These are phyloP conservation scores for Flagelloscypha sp. DNA, from an alignment of 768 basidiomycete species.

Conservation along the genomic window DNA sequence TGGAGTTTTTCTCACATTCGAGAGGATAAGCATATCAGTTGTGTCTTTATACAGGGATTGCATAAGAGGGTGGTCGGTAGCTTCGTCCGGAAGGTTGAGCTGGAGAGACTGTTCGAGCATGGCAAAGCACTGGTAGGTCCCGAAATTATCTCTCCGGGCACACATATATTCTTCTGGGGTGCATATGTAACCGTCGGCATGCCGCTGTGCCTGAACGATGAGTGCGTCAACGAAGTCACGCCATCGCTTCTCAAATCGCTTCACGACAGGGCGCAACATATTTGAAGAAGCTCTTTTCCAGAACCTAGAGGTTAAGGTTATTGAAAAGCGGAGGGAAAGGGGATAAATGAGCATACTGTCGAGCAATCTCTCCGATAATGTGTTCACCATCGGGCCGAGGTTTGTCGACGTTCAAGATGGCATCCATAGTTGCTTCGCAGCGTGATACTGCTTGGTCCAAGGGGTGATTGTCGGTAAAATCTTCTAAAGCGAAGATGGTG, in stretches of 20 bases:
- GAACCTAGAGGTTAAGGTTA: no score
- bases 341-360: constrained; percentile 12
- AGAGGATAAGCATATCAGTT: constrained; percentile 9
- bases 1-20: constrained; percentile 11
- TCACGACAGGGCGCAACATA: not conserved
- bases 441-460: not conserved
- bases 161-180: constrained; percentile 22
- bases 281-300: constrained; percentile 1
- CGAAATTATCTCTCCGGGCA: constrained; percentile 23
- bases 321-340: no score
- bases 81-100: constrained; percentile 24
- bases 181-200: constrained; percentile 10
- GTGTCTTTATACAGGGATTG: constrained; percentile 5
- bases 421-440: constrained; percentile 6
- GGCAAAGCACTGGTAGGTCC: constrained; percentile 20
- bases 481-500: constrained; percentile 26
- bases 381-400: constrained; percentile 5
- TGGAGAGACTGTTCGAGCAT: constrained; percentile 18
- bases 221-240: constrained; percentile 4
- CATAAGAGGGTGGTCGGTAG: constrained; percentile 21
- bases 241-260: constrained; percentile 6
- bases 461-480: constrained; percentile 21
- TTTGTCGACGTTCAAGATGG: constrained; percentile 5
- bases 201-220: constrained; percentile 5
- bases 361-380: constrained; percentile 5